Conservation (phyloP, 306 rosid genomes). For the Trifolium subterraneum region DNA sequence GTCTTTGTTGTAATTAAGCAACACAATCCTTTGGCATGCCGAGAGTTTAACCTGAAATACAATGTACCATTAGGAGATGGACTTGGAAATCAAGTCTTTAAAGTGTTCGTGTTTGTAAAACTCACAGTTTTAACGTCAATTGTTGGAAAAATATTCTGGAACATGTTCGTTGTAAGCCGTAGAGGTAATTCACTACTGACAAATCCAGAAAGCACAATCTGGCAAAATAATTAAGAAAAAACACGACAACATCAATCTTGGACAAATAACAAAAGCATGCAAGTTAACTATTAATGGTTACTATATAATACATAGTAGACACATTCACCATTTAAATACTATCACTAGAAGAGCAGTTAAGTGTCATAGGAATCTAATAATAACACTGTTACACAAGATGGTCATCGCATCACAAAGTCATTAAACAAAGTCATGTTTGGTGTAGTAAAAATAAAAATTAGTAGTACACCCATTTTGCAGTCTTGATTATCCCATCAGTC, state of each 20-base stretch:
- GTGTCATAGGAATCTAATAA: background rate
- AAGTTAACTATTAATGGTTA: background rate
- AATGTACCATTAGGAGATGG: constrained; percentile 29
- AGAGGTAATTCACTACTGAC: constrained; percentile 77
- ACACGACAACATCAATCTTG: constrained; percentile 10
- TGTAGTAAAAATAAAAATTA: no score
- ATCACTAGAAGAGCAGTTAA: background rate
- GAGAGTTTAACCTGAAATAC: constrained; percentile 82
- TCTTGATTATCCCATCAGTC: no score
- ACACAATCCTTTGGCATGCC: constrained; percentile 91
- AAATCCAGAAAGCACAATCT: constrained; percentile 97
- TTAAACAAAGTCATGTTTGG: no score
- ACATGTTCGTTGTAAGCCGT: constrained; percentile 77
- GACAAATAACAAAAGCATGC: constrained; percentile 17
- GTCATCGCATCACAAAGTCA: background rate
- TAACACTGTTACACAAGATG: background rate
- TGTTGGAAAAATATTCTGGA: constrained; percentile 92
- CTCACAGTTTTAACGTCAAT: constrained; percentile 96
- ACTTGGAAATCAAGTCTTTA: constrained; percentile 15
- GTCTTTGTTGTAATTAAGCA: constrained; percentile 92
- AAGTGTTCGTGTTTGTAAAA: constrained; percentile 24
- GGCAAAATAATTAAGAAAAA: constrained; percentile 47
- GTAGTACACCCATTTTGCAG: background rate
- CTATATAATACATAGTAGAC: background rate
- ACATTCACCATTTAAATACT: background rate